A percentile compares a stretch with the other conserved stretches of the same genome.
Evolutionary conservation across 78 protist genomes (phyloP).

Genomic region (Trichosphaerium sp.): DNA sequence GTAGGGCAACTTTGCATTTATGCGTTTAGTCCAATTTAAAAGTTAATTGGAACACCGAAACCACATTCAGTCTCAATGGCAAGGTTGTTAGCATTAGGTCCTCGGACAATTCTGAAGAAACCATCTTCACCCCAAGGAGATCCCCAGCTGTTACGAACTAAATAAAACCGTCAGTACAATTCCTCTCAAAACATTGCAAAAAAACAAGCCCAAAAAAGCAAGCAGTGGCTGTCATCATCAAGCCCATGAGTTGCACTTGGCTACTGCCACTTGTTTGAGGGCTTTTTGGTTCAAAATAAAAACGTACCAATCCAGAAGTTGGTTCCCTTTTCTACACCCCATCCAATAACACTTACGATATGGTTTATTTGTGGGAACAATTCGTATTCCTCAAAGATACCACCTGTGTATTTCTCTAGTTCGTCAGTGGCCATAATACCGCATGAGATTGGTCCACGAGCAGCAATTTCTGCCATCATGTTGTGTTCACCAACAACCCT

Average conservation of each 20-base stretch:
- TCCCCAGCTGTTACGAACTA: constrained; percentile 13
- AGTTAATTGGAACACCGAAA: neutral
- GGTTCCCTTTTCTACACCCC: neutral
- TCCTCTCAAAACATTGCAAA: too few relatives aligned
- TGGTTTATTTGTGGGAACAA: neutral
- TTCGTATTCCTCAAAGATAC: neutral
- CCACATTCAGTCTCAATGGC: neutral
- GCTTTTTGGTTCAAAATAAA: too few relatives aligned
- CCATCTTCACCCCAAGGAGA: neutral
- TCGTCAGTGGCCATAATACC: constrained; percentile 21
- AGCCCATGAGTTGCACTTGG: too few relatives aligned
- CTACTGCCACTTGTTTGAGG: too few relatives aligned
- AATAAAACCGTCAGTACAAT: too few relatives aligned
- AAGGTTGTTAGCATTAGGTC: neutral
- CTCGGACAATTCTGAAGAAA: neutral
- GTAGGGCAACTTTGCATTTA: too few relatives aligned
- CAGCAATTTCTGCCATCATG: constrained; percentile 34
- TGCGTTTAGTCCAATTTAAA: neutral
- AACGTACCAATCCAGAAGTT: constrained; percentile 37
- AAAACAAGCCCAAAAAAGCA: too few relatives aligned
- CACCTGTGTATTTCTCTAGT: constrained; percentile 23
- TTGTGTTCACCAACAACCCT: constrained; percentile 5
- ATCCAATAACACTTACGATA: constrained; percentile 25
- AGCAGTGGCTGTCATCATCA: too few relatives aligned
- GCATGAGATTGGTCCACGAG: constrained; percentile 48